These are phyloP conservation scores for Beauveria australis DNA, from an alignment of 2,329 filamentous ascomycete genomes.

Conservation along the genomic window DNA sequence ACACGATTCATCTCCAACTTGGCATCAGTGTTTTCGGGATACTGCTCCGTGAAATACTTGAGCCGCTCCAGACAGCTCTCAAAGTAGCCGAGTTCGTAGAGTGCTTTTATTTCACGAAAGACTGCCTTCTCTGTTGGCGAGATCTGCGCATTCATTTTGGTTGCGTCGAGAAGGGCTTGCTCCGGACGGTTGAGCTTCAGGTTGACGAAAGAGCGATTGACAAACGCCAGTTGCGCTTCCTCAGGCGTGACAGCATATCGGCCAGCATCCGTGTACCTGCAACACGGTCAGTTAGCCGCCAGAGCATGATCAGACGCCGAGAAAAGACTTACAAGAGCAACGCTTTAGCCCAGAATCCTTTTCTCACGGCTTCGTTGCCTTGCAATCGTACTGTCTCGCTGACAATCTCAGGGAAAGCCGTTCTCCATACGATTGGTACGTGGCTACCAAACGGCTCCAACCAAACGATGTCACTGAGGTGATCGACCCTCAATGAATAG, in stretches of 20 bases:
- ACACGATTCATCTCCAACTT: slow-evolving; percentile 22
- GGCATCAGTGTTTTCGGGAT: slow-evolving; percentile 26
- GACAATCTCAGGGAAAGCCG: background rate
- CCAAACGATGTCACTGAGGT: slow-evolving; percentile 39
- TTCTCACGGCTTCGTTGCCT: slow-evolving; percentile 27
- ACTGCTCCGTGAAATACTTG: slow-evolving; percentile 21
- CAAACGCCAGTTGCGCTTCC: slow-evolving; percentile 24
- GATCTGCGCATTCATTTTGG: slow-evolving; percentile 9
- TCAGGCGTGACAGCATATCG: slow-evolving; percentile 23
- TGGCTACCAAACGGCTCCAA: slow-evolving; percentile 27
- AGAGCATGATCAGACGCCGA: background rate
- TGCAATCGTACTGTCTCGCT: slow-evolving; percentile 18
- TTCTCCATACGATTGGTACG: slow-evolving; percentile 31
- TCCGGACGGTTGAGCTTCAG: slow-evolving; percentile 22
- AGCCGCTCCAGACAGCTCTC: slow-evolving; percentile 27
- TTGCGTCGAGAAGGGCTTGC: slow-evolving; percentile 24
- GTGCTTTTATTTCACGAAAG: slow-evolving; percentile 35
- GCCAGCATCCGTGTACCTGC: slow-evolving; percentile 31
- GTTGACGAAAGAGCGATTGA: slow-evolving; percentile 29
- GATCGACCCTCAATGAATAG: slow-evolving; percentile 42
- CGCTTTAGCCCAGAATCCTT: slow-evolving; percentile 21
- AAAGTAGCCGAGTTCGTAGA: slow-evolving; percentile 35
- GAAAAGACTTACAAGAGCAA: slow-evolving; percentile 22
- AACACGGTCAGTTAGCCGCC: background rate
- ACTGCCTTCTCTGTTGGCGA: slow-evolving; percentile 32